Percentiles rank a stretch among this genome's conserved stretches.
Conservation (phyloP, 1,139 yeast genomes). For the Arxiozyma slooffiae region DNA sequence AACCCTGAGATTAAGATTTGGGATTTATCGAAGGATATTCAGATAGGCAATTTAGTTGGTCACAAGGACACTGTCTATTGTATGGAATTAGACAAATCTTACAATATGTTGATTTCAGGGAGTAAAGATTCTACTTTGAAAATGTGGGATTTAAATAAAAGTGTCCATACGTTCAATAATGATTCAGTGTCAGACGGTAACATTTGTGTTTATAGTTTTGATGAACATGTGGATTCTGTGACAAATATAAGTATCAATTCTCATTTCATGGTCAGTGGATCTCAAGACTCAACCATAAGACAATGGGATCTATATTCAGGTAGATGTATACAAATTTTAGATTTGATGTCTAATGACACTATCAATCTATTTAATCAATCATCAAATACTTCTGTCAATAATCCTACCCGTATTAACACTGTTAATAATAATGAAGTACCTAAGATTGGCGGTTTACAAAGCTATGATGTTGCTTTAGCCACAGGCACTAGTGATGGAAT, state of each 20-base stretch:
- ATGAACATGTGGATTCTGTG: conserved; percentile 54
- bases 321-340: conserved; percentile 33
- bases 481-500: conserved; percentile 71
- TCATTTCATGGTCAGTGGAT: conserved; percentile 61
- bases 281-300: conserved; percentile 76
- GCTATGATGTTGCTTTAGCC: conserved; percentile 62
- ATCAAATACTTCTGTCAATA: not conserved
- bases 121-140: conserved; percentile 52
- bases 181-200: conserved; percentile 21
- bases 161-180: conserved; percentile 19
- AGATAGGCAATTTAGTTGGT: conserved; percentile 42
- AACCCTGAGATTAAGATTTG: conserved; percentile 80
- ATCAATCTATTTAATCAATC: not conserved
- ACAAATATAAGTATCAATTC: conserved; percentile 55
- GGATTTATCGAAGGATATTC: conserved; percentile 55
- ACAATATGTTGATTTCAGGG: conserved; percentile 46
- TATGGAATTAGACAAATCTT: conserved; percentile 44
- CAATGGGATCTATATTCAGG: conserved; percentile 88
- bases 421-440: conserved; percentile 9
- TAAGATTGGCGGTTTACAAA: conserved; percentile 32
- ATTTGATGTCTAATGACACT: conserved; percentile 14
- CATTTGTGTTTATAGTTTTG: conserved; percentile 40
- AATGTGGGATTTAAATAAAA: conserved; percentile 45
- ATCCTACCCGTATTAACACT: not conserved
- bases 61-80: conserved; percentile 49